Percentiles rank a stretch among this genome's conserved stretches.
Evolutionary conservation across 345 rosid species (phyloP).

Genomic region (Schrenkiella parvula): DNA sequence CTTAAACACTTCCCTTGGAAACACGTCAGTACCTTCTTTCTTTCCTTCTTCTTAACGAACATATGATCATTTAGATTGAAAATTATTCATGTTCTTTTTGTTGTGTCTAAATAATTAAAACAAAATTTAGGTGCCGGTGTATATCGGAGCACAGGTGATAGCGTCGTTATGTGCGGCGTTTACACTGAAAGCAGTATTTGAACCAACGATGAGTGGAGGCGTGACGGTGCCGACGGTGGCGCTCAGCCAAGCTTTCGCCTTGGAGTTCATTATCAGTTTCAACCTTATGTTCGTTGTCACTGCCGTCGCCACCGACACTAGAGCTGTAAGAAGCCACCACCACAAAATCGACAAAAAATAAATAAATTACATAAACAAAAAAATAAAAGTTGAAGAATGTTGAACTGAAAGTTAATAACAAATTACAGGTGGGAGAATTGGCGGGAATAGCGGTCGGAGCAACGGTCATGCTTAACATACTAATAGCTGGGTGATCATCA

Average conservation of each 20-base stretch:
- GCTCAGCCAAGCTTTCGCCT: conserved; percentile 65
- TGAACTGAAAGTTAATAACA: too few relatives aligned
- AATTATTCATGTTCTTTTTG: neutral
- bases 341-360: too few relatives aligned
- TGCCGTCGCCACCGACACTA: conserved; percentile 90
- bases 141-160: conserved; percentile 62
- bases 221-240: conserved; percentile 70
- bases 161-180: conserved; percentile 77
- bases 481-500: conserved; percentile 66
- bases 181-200: conserved; percentile 59
- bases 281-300: conserved; percentile 94
- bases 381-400: too few relatives aligned
- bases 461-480: conserved; percentile 82
- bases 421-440: conserved; percentile 74
- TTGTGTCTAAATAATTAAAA: neutral
- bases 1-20: conserved; percentile 82
- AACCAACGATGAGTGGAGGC: conserved; percentile 74
- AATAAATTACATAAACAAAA: too few relatives aligned
- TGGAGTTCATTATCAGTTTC: conserved; percentile 79
- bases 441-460: conserved; percentile 97
- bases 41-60: too few relatives aligned
- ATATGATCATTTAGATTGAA: too few relatives aligned
- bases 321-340: too few relatives aligned
- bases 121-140: conserved; percentile 54
- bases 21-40: conserved; percentile 23